Base-by-base conservation (phyloP, 768 basidiomycete genomes). In the Naganishia randhawae region DNA sequence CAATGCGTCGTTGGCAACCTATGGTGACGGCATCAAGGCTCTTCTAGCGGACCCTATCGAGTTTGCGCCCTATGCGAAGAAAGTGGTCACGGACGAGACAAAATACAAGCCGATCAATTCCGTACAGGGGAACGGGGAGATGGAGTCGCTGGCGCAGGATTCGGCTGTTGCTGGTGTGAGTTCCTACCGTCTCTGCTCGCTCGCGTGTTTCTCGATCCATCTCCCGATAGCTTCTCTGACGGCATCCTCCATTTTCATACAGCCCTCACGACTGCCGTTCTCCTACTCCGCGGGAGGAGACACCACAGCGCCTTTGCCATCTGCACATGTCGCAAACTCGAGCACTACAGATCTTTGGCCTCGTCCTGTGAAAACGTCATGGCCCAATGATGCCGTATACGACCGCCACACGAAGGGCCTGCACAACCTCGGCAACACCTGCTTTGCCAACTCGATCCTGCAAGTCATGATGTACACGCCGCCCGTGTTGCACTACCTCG, bases 391-490 rank as follows among this genome's bases (percentile, higher is more conserved):
- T 31, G 33, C 48, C 35, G 39, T 51, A 27, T 63, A 63, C 50
- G 61, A 50, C 13, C 65, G 50, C 29, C 39, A 50, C 14, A 57
- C 67, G 8, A 50, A 50, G 50, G 93, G 93, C 1, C 81, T 97
- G 52, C 83, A 85, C 75, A 97, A 97, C 80, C 88, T 82, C 31
- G 92, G 91, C 52, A 98, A 97, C 76, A 95, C 92, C 1, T 99
- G 96, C 80, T 99, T 95, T 79, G 82, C 97, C 73, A 99, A 99
- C 79, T 92, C 92, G 72, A 90, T 89, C 25, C 81, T 98, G 55
- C 96, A 99, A 81, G 92, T 92, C 74, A 84, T 98, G 57, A 80
- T 96, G 16, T 93, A 98, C 75, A 97, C 95, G 0, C 87, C 93
- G 10, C 92, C 94, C 1, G 84, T 99, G 57, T 53, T 70, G 41